These are phyloP conservation scores for Trichophyton rubrum DNA, from an alignment of 2,329 filamentous ascomycete species.

Conservation along the genomic window DNA sequence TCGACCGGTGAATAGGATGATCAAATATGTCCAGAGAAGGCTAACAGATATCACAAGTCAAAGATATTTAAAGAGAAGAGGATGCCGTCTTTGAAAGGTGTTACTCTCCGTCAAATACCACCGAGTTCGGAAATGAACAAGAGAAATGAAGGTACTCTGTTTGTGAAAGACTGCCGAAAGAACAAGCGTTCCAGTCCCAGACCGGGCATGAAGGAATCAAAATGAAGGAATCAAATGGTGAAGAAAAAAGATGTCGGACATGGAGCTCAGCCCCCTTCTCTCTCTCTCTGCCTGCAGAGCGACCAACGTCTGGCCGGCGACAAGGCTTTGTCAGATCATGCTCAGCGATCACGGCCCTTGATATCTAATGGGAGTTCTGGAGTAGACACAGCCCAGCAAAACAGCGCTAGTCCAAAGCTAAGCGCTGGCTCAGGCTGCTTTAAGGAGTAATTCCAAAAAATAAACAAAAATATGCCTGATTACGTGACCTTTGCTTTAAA, in stretches of 20 bases:
- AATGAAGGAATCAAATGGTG: background rate
- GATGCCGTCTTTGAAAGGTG: background rate
- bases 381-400: background rate
- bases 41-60: background rate
- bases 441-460: background rate
- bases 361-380: background rate
- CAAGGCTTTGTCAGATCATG: background rate
- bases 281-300: constrained; percentile 3
- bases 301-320: background rate
- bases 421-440: background rate
- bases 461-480: background rate
- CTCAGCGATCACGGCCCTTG: background rate
- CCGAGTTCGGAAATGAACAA: background rate
- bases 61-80: background rate
- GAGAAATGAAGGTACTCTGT: background rate
- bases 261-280: background rate
- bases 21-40: background rate
- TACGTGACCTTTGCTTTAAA: background rate
- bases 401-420: background rate
- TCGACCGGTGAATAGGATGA: background rate
- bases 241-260: background rate
- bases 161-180: background rate
- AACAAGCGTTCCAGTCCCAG: background rate
- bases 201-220: background rate
- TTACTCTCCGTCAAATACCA: background rate